Percentiles rank a stretch among this genome's conserved stretches.
Evolutionary conservation across 306 rosid genomes (phyloP).

Genomic region (Vigna nakashimae): DNA sequence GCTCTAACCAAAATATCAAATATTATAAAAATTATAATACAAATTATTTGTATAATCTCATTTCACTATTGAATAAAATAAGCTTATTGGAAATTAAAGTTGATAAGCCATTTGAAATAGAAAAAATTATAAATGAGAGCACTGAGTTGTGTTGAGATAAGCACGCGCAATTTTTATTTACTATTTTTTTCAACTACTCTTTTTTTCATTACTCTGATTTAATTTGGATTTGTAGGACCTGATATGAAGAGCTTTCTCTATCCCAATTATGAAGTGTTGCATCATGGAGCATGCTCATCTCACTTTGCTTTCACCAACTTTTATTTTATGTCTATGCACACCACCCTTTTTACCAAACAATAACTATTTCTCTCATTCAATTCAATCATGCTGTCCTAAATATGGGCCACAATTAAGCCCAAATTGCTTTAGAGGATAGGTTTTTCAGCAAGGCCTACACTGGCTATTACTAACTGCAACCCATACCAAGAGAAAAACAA

Average conservation of each 20-base stretch:
- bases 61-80: no score
- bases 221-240: background rate
- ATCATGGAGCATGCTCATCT: background rate
- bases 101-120: no score
- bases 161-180: conserved; percentile 5
- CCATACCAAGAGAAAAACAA: no score
- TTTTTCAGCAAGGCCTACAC: background rate
- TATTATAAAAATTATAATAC: background rate
- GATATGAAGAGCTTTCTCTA: background rate
- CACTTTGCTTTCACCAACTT: conserved; percentile 14
- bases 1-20: background rate
- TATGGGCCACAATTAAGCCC: background rate
- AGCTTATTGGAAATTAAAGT: no score
- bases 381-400: background rate
- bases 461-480: no score
- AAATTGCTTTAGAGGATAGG: background rate
- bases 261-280: background rate
- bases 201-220: conserved; percentile 3
- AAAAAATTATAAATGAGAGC: background rate
- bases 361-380: background rate
- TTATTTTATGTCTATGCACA: background rate
- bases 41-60: no score
- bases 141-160: background rate
- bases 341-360: conserved; percentile 7
- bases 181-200: background rate